Percentiles rank a stretch among this genome's conserved stretches.
Conservation (phyloP, 495 filamentous ascomycete species). For the Cudoniella acicularis region DNA sequence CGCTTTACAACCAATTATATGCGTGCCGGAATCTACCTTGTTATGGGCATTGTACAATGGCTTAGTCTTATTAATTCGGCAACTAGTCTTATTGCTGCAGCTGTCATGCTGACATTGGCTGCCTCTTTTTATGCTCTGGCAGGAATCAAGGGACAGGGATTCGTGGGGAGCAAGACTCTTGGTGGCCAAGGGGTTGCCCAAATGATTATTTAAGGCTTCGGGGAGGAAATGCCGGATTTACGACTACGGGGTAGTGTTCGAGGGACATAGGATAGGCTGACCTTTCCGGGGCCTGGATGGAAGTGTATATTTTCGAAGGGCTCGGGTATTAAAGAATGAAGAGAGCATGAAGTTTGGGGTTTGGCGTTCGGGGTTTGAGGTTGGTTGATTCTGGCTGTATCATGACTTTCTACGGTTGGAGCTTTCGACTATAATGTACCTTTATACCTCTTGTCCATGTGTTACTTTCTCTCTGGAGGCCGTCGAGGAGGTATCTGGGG, state of each 20-base stretch:
- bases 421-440: conserved; percentile 16
- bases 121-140: conserved; percentile 80
- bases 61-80: conserved; percentile 59
- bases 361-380: conserved; percentile 18
- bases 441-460: conserved; percentile 12
- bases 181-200: conserved; percentile 92
- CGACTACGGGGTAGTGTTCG: not conserved
- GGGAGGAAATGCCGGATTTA: not conserved
- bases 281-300: too few species aligned
- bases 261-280: not conserved
- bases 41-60: conserved; percentile 82
- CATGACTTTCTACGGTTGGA: conserved; percentile 15
- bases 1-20: conserved; percentile 93
- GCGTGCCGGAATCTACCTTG: conserved; percentile 84
- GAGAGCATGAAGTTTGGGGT: conserved; percentile 15
- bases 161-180: conserved; percentile 94
- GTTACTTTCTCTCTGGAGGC: not conserved
- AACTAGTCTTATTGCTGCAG: conserved; percentile 80
- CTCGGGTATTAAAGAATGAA: conserved; percentile 18
- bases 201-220: conserved; percentile 81
- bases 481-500: not conserved
- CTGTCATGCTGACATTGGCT: conserved; percentile 74
- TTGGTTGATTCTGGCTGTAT: conserved; percentile 14
- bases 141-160: conserved; percentile 85
- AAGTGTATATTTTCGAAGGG: too few species aligned